These are phyloP conservation scores for Oidiodendron maius DNA, from an alignment of 495 filamentous ascomycete species.

Conservation along the genomic window DNA sequence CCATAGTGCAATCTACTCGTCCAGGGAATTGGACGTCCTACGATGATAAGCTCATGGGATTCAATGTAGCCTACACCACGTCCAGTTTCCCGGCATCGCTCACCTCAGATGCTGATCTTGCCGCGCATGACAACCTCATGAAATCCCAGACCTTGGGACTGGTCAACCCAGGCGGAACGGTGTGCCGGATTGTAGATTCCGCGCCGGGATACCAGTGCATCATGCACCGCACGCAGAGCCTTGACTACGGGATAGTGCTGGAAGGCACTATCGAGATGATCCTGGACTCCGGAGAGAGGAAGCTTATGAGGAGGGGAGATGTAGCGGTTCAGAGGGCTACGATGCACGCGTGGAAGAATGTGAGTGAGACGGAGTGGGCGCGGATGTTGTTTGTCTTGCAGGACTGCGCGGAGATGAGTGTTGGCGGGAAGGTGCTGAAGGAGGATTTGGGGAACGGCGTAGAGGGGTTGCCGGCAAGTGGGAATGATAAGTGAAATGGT, in stretches of 20 bases:
- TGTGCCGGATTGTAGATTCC: constrained; percentile 14
- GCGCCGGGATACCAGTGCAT: constrained; percentile 2
- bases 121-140: background rate
- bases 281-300: constrained; percentile 54
- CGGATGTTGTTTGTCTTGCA: constrained; percentile 54
- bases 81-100: background rate
- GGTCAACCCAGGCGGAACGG: constrained; percentile 8
- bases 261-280: constrained; percentile 62
- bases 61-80: background rate
- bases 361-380: constrained; percentile 40
- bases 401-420: constrained; percentile 30
- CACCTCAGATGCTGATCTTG: background rate
- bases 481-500: constrained; percentile 2
- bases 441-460: constrained; percentile 6
- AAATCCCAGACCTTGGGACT: background rate
- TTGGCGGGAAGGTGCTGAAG: constrained; percentile 28
- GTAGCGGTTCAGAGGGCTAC: constrained; percentile 18
- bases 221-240: constrained; percentile 67
- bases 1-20: background rate
- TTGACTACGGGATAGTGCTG: constrained; percentile 73
- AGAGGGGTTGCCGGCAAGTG: background rate
- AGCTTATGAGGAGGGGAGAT: constrained; percentile 50
- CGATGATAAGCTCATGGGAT: background rate
- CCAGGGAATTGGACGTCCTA: background rate
- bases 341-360: constrained; percentile 58